Percentiles rank a stretch among this genome's conserved stretches.
These are phyloP conservation scores for Pezicula radicicola DNA, from an alignment of 2,329 filamentous ascomycete species.

Conservation along the genomic window DNA sequence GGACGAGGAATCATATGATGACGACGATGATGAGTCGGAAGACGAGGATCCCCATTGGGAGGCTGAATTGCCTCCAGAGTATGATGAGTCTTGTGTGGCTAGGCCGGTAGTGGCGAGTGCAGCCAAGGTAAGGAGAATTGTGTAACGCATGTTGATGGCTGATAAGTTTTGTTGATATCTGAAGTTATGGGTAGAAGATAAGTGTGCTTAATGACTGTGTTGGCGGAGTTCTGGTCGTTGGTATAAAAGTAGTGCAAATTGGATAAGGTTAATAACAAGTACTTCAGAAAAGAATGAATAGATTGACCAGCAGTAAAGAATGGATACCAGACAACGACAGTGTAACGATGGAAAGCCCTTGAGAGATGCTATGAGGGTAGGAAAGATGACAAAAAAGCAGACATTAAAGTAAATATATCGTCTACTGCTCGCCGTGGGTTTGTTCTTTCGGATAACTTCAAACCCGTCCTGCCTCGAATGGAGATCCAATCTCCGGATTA, in stretches of 20 bases:
- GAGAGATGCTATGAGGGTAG: background rate
- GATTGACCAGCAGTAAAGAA: constrained; percentile 1
- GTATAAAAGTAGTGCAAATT: background rate
- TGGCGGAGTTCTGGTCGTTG: too few species aligned
- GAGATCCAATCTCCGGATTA: too few species aligned
- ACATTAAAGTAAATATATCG: background rate
- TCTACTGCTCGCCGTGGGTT: too few species aligned
- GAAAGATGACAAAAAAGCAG: background rate
- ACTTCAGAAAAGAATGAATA: background rate
- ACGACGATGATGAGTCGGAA: too few species aligned
- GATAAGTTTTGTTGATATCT: background rate
- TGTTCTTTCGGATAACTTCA: too few species aligned
- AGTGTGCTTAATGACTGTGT: too few species aligned
- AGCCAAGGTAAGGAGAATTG: background rate
- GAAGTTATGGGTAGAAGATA: too few species aligned
- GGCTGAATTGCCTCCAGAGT: background rate
- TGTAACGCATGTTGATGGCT: background rate
- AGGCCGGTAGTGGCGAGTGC: background rate
- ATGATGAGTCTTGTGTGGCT: background rate
- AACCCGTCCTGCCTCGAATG: too few species aligned
- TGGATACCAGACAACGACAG: background rate
- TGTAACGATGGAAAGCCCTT: background rate
- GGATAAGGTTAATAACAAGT: background rate
- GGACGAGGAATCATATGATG: background rate
- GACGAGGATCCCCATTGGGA: too few species aligned